Conservation (phyloP, 495 filamentous ascomycete genomes). For the Halenospora varia region DNA sequence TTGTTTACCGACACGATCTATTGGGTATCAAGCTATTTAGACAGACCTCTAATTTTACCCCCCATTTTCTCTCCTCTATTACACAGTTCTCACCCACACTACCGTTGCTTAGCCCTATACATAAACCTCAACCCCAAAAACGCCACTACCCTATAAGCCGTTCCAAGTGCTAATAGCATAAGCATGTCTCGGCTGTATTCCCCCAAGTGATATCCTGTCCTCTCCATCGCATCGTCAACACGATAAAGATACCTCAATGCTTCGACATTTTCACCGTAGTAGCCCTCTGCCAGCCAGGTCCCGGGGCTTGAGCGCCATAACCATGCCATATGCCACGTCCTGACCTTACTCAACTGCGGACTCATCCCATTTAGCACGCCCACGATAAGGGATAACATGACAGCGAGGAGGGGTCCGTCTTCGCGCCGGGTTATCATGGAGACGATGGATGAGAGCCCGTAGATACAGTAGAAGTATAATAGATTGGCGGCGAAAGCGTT, state of each 20-base stretch:
- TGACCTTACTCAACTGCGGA: conserved; percentile 43
- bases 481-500: conserved; percentile 43
- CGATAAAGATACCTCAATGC: conserved; percentile 44
- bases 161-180: conserved; percentile 34
- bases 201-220: conserved; percentile 37
- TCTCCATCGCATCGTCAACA: conserved; percentile 31
- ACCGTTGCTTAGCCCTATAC: conserved; percentile 13
- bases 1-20: no score
- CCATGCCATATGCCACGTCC: conserved; percentile 50
- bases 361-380: conserved; percentile 45
- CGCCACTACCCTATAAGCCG: conserved; percentile 36
- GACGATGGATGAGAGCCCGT: conserved; percentile 48
- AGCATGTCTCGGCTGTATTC: conserved; percentile 34
- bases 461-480: conserved; percentile 55
- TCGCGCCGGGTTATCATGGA: conserved; percentile 43
- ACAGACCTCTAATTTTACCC: no score
- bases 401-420: conserved; percentile 45
- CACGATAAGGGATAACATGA: conserved; percentile 43
- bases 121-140: conserved; percentile 33
- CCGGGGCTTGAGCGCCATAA: conserved; percentile 49
- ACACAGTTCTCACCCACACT: no score
- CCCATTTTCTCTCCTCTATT: no score
- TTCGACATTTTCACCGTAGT: conserved; percentile 42
- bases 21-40: no score
- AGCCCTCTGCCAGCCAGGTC: conserved; percentile 54